Percentiles rank a stretch among this genome's conserved stretches.
phyloP scores from a whole-genome alignment of 495 filamentous ascomycete genomes.

The Ramalina peruviana region DNA sequence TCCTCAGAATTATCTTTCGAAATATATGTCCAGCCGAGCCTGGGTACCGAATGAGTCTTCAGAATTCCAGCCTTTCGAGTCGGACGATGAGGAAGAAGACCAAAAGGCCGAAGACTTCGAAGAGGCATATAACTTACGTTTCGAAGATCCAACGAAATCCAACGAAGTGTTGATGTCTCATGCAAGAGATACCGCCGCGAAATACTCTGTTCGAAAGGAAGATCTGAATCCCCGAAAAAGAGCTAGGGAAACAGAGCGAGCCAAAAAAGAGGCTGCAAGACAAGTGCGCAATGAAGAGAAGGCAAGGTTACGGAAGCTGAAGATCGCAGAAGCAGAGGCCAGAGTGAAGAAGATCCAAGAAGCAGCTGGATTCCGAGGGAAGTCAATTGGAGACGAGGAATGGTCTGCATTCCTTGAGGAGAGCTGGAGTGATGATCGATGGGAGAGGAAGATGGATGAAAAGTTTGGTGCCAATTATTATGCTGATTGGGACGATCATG shows the following conservation, averaged over 20 bases:
- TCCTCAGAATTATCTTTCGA: constrained; percentile 77
- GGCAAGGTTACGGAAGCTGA: constrained; percentile 68
- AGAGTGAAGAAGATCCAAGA: constrained; percentile 74
- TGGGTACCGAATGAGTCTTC: constrained; percentile 57
- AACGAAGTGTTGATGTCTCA: constrained; percentile 79
- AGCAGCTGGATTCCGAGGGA: constrained; percentile 62
- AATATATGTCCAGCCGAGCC: constrained; percentile 78
- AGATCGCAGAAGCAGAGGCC: constrained; percentile 73
- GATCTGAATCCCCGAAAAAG: constrained; percentile 63
- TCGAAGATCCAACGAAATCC: constrained; percentile 74
- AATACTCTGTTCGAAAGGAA: constrained; percentile 70
- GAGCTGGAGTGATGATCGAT: constrained; percentile 70
- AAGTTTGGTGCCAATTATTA: constrained; percentile 86
- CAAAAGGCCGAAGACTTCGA: constrained; percentile 74
- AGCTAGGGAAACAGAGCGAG: constrained; percentile 58
- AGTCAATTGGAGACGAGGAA: constrained; percentile 56
- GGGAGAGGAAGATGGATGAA: constrained; percentile 79
- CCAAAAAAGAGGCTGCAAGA: constrained; percentile 66
- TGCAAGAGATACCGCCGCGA: constrained; percentile 66
- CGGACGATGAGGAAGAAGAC: constrained; percentile 80
- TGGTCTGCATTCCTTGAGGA: constrained; percentile 74
- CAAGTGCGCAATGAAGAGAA: constrained; percentile 63
- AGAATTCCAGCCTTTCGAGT: constrained; percentile 65
- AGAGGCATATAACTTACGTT: constrained; percentile 89
- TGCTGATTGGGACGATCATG: constrained; percentile 38